Percentiles rank a stretch among this genome's conserved stretches.
These are phyloP conservation scores for Amylostereum areolatum DNA, from an alignment of 1,284 basidiomycete genomes.

Conservation along the genomic window DNA sequence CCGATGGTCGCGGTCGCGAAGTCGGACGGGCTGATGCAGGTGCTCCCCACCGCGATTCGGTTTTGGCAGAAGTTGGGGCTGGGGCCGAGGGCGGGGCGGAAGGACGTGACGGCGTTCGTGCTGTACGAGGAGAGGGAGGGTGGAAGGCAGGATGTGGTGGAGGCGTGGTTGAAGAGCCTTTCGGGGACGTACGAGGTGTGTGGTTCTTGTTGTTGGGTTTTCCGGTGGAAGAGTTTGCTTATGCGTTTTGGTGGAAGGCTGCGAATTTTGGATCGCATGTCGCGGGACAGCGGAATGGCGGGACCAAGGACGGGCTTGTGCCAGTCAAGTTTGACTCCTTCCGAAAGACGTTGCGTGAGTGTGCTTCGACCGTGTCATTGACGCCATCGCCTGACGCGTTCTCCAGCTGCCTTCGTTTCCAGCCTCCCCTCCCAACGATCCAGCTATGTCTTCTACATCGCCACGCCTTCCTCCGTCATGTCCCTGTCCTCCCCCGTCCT, in stretches of 20 bases:
- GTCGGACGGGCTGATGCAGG: slow-evolving; percentile 53
- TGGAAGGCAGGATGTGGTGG: slow-evolving; percentile 38
- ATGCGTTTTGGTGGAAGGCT: slow-evolving; percentile 46
- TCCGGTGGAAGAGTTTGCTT: no score
- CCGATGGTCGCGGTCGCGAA: slow-evolving; percentile 61
- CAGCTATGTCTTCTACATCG: slow-evolving; percentile 61
- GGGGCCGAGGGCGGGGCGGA: slow-evolving; percentile 60
- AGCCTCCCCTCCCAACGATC: slow-evolving; percentile 32
- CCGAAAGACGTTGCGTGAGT: slow-evolving; percentile 56
- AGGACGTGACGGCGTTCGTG: slow-evolving; percentile 62
- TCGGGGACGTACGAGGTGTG: slow-evolving; percentile 54
- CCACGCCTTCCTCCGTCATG: slow-evolving; percentile 51
- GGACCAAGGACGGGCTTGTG: slow-evolving; percentile 48
- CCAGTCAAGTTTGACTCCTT: slow-evolving; percentile 59
- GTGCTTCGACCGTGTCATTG: no score
- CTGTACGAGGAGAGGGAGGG: slow-evolving; percentile 58
- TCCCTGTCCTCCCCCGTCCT: slow-evolving; percentile 53
- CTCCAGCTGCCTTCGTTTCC: slow-evolving; percentile 45
- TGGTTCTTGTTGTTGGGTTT: slow-evolving; percentile 10
- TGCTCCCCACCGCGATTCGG: slow-evolving; percentile 58
- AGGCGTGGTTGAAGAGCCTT: slow-evolving; percentile 52
- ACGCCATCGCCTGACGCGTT: no score
- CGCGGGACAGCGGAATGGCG: slow-evolving; percentile 41
- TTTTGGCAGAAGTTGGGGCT: slow-evolving; percentile 83
- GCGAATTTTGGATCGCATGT: slow-evolving; percentile 54